These are phyloP conservation scores for Capsicum pubescens DNA, from an alignment of 257 asterid genomes.

Conservation along the genomic window DNA sequence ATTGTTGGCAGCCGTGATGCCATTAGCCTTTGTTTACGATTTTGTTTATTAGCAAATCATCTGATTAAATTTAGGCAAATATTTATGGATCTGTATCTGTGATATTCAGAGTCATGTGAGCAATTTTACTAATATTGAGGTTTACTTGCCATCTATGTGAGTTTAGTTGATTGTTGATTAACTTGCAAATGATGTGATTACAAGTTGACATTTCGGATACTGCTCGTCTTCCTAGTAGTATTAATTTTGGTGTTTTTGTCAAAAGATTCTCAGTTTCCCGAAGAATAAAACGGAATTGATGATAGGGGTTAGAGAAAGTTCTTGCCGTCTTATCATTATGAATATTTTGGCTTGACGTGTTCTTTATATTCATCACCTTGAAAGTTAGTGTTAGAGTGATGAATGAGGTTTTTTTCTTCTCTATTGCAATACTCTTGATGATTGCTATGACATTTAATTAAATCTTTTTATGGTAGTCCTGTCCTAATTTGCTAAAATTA, in stretches of 20 bases:
- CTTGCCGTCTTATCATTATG: slow-evolving; percentile 3
- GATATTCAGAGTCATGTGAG: background rate
- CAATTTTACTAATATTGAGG: background rate
- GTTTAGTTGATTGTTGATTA: background rate
- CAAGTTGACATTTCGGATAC: background rate
- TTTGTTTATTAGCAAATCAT: background rate
- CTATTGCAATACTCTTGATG: background rate
- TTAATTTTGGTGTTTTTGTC: background rate
- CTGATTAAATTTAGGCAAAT: background rate
- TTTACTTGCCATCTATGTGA: background rate
- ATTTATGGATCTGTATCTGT: background rate
- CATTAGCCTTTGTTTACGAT: background rate
- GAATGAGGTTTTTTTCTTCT: background rate
- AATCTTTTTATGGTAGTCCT: background rate
- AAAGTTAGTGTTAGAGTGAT: background rate
- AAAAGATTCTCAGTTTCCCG: background rate
- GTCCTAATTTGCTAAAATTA: background rate
- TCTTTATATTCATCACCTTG: background rate
- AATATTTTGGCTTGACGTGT: background rate
- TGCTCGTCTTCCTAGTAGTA: background rate
- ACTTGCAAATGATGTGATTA: background rate
- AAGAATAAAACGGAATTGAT: background rate
- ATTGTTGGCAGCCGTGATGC: background rate
- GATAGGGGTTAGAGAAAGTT: background rate
- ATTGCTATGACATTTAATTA: background rate